Percentiles rank a stretch among this genome's conserved stretches.
Conservation (phyloP, 495 filamentous ascomycete species). For the Talaromyces stipitatus region DNA sequence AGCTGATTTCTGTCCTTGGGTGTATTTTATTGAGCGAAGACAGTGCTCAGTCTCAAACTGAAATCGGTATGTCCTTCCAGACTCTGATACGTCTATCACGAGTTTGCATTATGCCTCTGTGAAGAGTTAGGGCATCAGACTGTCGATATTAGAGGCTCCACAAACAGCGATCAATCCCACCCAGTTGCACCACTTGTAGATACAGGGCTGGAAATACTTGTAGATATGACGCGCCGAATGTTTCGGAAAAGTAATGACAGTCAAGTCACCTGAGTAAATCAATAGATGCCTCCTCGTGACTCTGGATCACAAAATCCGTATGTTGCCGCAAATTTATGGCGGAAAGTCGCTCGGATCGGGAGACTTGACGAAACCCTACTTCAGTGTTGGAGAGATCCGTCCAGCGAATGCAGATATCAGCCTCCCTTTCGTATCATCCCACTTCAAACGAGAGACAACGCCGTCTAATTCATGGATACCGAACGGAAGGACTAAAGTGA, state of each 20-base stretch:
- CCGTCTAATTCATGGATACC: neutral
- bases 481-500: neutral
- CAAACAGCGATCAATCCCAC: no score
- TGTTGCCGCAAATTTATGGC: no score
- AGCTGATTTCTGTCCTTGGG: neutral
- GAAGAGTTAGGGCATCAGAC: neutral
- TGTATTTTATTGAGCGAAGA: neutral
- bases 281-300: neutral
- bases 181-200: no score
- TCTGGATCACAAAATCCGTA: no score
- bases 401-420: neutral
- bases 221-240: neutral
- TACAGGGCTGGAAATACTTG: no score
- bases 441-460: neutral
- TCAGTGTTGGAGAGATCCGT: neutral
- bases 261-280: neutral
- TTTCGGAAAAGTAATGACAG: neutral
- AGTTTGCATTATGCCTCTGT: neutral
- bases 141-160: neutral
- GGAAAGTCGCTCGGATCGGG: neutral
- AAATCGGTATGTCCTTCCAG: neutral
- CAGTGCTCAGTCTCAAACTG: no score
- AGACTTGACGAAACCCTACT: neutral
- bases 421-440: neutral
- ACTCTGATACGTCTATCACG: neutral